These are phyloP conservation scores for Holtermannia corniformis DNA, from an alignment of 768 basidiomycete genomes.

Conservation along the genomic window DNA sequence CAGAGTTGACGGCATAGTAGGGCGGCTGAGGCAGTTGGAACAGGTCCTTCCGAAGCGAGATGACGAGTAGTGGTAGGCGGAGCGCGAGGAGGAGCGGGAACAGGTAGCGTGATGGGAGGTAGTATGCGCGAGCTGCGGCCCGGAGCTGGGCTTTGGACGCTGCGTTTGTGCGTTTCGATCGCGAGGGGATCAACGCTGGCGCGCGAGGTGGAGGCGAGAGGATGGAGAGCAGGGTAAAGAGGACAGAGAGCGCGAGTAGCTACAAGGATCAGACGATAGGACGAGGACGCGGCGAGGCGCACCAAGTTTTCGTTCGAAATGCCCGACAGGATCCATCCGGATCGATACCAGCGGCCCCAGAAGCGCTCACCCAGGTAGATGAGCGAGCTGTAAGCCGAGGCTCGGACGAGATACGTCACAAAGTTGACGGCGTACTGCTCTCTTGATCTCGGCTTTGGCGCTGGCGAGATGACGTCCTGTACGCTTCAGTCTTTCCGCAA, in stretches of 20 bases:
- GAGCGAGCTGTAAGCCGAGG: constrained; percentile 11
- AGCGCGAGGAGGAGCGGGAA: constrained; percentile 19
- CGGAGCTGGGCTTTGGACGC: neutral
- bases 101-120: constrained; percentile 10
- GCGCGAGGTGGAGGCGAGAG: constrained; percentile 2
- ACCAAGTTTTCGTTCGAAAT: too few relatives aligned
- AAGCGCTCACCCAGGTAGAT: constrained; percentile 14
- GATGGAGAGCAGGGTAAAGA: constrained; percentile 20
- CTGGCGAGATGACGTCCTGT: constrained; percentile 19
- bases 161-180: neutral
- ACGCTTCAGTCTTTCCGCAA: neutral
- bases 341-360: constrained; percentile 6
- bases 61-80: constrained; percentile 20
- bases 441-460: neutral
- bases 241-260: constrained; percentile 25
- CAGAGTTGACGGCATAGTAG: constrained; percentile 18
- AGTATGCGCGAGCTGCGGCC: neutral
- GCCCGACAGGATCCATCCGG: too few relatives aligned
- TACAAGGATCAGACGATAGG: constrained; percentile 1
- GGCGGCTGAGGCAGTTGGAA: constrained; percentile 21
- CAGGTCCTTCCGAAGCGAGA: constrained; percentile 26
- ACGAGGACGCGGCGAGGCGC: too few relatives aligned
- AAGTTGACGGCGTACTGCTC: constrained; percentile 3
- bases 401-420: constrained; percentile 5
- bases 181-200: neutral